A percentile compares a stretch with the other conserved stretches of the same genome.
These are phyloP conservation scores for Porodaedalea pini DNA, from an alignment of 1,284 basidiomycete species.

Conservation along the genomic window DNA sequence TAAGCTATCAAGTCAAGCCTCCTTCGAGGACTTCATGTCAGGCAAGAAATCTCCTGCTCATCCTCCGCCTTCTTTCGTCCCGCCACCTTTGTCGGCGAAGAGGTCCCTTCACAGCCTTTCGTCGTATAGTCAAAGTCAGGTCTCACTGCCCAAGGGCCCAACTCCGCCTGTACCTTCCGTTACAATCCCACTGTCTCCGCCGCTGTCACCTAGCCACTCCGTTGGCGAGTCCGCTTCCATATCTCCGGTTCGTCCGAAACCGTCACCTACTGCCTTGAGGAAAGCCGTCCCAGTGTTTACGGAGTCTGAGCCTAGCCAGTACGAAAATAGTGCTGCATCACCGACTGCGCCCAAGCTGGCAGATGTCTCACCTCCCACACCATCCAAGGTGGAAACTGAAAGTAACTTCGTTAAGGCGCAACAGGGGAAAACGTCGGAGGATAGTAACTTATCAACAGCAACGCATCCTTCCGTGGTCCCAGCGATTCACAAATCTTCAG, in stretches of 20 bases:
- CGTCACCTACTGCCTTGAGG: constrained; percentile 16
- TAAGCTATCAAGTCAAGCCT: constrained; percentile 32
- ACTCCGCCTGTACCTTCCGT: constrained; percentile 15
- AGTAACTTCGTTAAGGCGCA: not conserved
- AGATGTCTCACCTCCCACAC: constrained; percentile 14
- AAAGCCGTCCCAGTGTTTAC: constrained; percentile 21
- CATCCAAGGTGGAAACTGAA: constrained; percentile 14
- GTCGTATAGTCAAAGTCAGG: constrained; percentile 8
- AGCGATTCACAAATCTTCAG: not conserved
- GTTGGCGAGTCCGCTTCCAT: constrained; percentile 5
- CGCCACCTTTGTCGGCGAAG: constrained; percentile 20
- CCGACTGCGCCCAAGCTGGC: constrained; percentile 3
- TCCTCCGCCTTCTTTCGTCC: constrained; percentile 13
- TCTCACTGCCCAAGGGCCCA: constrained; percentile 4
- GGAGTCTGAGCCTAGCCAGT: constrained; percentile 1
- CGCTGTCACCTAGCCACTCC: constrained; percentile 5
- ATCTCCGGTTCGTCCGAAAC: constrained; percentile 15
- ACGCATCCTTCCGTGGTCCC: not conserved
- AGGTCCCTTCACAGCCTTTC: constrained; percentile 21
- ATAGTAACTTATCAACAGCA: not conserved
- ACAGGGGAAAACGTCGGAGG: not conserved
- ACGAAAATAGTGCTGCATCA: not conserved
- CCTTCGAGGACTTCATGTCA: constrained; percentile 26
- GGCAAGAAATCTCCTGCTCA: constrained; percentile 7
- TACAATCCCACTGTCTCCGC: constrained; percentile 16